Percentiles rank a stretch among this genome's conserved stretches.
phyloP scores from a whole-genome alignment of 768 basidiomycete species.

The Lentinula raphanica region DNA sequence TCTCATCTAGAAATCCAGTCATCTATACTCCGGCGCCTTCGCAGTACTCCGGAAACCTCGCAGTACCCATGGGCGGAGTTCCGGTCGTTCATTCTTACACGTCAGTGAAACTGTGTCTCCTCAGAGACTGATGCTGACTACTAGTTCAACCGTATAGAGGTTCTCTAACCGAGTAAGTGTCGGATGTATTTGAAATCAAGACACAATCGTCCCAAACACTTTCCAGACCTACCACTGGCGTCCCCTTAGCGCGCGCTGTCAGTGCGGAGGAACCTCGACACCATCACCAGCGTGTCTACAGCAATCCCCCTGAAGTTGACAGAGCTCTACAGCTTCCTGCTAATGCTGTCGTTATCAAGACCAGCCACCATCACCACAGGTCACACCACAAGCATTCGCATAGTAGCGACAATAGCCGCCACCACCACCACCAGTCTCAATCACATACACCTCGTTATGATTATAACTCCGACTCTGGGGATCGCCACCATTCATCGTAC shows the following conservation, averaged over 20 bases:
- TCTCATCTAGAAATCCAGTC: background rate
- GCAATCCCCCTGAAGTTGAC: slow-evolving; percentile 5
- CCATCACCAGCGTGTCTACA: slow-evolving; percentile 6
- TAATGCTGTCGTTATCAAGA: background rate
- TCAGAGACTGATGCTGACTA: background rate
- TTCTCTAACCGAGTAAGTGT: background rate
- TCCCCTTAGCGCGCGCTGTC: background rate
- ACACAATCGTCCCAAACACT: background rate
- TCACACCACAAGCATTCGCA: slow-evolving; percentile 2
- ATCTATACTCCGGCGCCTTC: background rate
- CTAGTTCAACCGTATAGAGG: background rate
- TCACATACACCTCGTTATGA: slow-evolving; percentile 1
- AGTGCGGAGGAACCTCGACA: background rate
- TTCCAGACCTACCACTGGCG: background rate
- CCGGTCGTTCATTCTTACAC: slow-evolving; percentile 4
- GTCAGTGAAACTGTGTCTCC: background rate
- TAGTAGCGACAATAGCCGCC: background rate
- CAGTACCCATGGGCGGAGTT: background rate
- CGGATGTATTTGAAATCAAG: background rate
- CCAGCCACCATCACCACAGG: background rate
- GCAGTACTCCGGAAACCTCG: background rate
- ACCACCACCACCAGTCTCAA: background rate
- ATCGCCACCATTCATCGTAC: background rate
- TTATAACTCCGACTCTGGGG: background rate
- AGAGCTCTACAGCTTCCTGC: background rate